Evolutionary conservation across 164 flowering plant genomes (phyloP), one percentile per base, ranked within the genome.

Genomic region (Buxus sempervirens): DNA sequence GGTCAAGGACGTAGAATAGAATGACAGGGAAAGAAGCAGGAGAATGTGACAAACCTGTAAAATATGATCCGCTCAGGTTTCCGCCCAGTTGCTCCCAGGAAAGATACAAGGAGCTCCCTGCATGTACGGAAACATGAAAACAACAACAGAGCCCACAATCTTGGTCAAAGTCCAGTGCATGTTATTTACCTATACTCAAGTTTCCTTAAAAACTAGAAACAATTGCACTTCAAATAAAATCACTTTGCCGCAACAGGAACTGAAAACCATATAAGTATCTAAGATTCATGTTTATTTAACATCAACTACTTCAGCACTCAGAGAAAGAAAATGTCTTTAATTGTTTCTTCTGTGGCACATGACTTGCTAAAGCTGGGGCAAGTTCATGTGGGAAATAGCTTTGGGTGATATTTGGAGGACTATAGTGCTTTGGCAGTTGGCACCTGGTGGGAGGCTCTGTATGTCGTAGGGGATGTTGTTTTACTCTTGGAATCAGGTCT

Each of bases 1-100:
- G 5, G 1, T 6, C 48, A 8, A 63, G 25, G 0, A n/a, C 23
- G 10, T 51, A 38, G 9, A 60, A 10, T 8, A 42, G 27, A 65
- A 18, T 15, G 16, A 20, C 22, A n/a, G 19, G 15, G 45, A 57
- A n/a, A 38, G 28, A 22, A 57, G 25, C 18, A 18, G 3, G 38
- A 38, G 12, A 12, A 5, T 10, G 23, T 48, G 12, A 60, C 15
- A 13, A 55, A 79, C 99, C 99, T 84, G 73, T 96, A 96, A 70
- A 93, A 93, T 69, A 96, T 93, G 23, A 96, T 93, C n/a, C 98
- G 82, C 68, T 86, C 85, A 27, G 99, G 99, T 54, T 93, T 93
- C 70, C 82, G 90, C 21, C 96, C 96, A 61, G 98, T 93, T 38
- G 98, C 92, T 77, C 86, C 81, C 3, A 86, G 85, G 84, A 93